Base-by-base conservation (phyloP, 352 stramenopile genomes). In the Globisporangium echinulatum region DNA sequence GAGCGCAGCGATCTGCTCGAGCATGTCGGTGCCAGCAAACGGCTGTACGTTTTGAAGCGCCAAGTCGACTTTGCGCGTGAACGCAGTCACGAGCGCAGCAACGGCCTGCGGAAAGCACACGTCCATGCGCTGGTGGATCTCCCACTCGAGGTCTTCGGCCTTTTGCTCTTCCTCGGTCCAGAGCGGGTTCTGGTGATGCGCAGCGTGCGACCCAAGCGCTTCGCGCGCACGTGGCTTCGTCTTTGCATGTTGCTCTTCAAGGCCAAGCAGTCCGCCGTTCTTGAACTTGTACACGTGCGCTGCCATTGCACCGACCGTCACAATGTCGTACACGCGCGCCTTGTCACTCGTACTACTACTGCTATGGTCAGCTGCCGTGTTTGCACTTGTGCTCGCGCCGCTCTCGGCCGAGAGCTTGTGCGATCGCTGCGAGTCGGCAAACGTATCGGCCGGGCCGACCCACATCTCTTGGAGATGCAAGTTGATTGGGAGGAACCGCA, bases 261-360 rank as follows among this genome's bases (percentile, higher is more conserved):
- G 62, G 8, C 78, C 78, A 6, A 91, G 75, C 50, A 94, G 83
- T 11, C 85, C 85, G 13, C 85, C 85, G 59, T 86, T 90, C 68
- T 93, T 93, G 59, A 95, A 95, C 59, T 95, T 93, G 70, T 94
- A 92, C 49, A 94, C 68, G 61, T 93, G 84, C 2, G 85, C 83
- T 13, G 85, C 85, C 82, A 95, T 92, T 15, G 85, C 85, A 4
- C 85, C 85, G 8, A 95, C 85, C 0, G 85, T 95, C 54, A 93
- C 84, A 50, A 90, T 92, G 47, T 92, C 84, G 58, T 95, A 95
- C 39, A 92, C 82, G 4, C 52, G 33, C 37, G 52, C 52, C 13
- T 17, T 33, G 7, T 14, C 14, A 33, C 64, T 57, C 25, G 25
- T 25, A 25, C 25, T 25, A 25, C 25, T 25, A 25, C 25, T 25